Percentiles rank a stretch among this genome's conserved stretches.
These are phyloP conservation scores for Cymbopogon citratus DNA, from an alignment of 176 grass and related monocot genomes.

Conservation along the genomic window DNA sequence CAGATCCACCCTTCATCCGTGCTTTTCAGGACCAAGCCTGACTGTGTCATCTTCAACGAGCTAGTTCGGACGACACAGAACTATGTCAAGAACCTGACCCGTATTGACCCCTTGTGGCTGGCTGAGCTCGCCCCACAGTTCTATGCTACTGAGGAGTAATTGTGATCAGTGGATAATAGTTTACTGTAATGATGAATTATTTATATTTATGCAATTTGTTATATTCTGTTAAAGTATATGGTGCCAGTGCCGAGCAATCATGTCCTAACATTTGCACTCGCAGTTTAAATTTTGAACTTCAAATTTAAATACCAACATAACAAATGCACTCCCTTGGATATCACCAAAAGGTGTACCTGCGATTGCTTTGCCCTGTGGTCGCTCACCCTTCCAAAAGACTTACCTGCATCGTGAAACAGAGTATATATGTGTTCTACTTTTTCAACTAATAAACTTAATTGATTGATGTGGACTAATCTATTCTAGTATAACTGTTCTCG, in stretches of 20 bases:
- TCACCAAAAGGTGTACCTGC: too few relatives aligned
- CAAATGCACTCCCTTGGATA: background rate
- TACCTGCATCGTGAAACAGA: too few relatives aligned
- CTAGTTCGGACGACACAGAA: slow-evolving; percentile 66
- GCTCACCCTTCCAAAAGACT: too few relatives aligned
- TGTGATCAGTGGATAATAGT: background rate
- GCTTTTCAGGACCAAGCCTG: slow-evolving; percentile 58
- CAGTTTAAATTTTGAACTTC: background rate
- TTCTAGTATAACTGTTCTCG: background rate
- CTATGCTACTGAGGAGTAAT: slow-evolving; percentile 56
- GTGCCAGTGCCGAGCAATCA: background rate
- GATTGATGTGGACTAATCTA: background rate
- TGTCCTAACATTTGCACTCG: background rate
- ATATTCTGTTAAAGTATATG: background rate
- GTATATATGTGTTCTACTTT: too few relatives aligned
- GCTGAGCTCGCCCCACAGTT: slow-evolving; percentile 80
- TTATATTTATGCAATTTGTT: background rate
- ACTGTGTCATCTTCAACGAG: slow-evolving; percentile 86
- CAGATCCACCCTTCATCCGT: slow-evolving; percentile 94
- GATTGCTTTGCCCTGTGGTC: too few relatives aligned
- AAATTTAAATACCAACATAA: background rate
- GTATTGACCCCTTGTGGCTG: slow-evolving; percentile 82
- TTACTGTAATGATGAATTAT: background rate
- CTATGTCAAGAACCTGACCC: slow-evolving; percentile 68
- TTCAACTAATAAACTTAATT: too few relatives aligned